phyloP scores from a whole-genome alignment of 805 yeast species.

The Hemisphaericaspora nanyangensis region DNA sequence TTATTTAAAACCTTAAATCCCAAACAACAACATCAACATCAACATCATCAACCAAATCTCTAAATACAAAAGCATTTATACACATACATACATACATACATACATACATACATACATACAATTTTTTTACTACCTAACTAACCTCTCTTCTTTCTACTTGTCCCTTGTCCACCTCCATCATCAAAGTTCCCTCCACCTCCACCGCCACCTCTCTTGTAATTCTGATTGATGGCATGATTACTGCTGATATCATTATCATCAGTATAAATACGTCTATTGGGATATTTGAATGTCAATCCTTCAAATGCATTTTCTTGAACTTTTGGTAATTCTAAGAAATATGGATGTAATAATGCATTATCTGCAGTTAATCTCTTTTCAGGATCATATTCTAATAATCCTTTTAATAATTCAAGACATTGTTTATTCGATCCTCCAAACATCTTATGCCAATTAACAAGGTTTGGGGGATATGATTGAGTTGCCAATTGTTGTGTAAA shows the following conservation, averaged over 20 bases:
- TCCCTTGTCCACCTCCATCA: slow-evolving; percentile 16
- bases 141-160: slow-evolving; percentile 24
- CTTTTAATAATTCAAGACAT: slow-evolving; percentile 62
- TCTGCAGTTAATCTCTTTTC: slow-evolving; percentile 72
- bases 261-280: slow-evolving; percentile 79
- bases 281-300: slow-evolving; percentile 69
- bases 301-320: slow-evolving; percentile 79
- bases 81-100: no score
- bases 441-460: slow-evolving; percentile 82
- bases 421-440: slow-evolving; percentile 70
- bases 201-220: slow-evolving; percentile 4
- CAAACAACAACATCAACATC: no score
- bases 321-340: slow-evolving; percentile 67
- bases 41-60: no score
- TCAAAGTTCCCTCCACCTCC: slow-evolving; percentile 7
- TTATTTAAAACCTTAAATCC: no score
- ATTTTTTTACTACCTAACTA: no score
- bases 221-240: slow-evolving; percentile 12
- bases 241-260: slow-evolving; percentile 76
- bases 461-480: slow-evolving; percentile 60
- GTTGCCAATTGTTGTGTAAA: slow-evolving; percentile 44
- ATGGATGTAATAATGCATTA: slow-evolving; percentile 71
- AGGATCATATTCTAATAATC: slow-evolving; percentile 81
- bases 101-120: no score
- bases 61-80: no score